Base-by-base conservation (phyloP, 2,329 filamentous ascomycete species). In the Kalmusia sp. region DNA sequence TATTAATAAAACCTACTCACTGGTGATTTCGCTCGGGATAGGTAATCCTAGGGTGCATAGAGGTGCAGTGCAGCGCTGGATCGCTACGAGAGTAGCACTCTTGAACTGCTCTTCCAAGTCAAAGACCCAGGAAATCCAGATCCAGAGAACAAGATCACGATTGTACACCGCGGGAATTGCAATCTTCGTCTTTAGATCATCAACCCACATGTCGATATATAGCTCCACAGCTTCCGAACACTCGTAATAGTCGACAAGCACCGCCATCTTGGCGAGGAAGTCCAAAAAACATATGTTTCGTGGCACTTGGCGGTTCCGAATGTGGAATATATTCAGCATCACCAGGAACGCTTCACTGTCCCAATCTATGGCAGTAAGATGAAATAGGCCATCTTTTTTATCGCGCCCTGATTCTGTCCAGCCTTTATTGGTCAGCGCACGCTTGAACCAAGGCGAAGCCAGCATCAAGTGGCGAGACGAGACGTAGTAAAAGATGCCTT, bases 251-350 rank as follows among this genome's bases (percentile, higher is more conserved):
- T 80, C 76, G 4, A 78, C 72, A 14, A 82, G 65, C 2, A 76
- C 67, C 4, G 77, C 77, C 4, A 82, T 65, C 49, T 78, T 76
- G 4, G 74, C 73, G 5, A 84, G 68, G 7, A 70, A 65, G n/a
- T 79, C 74, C 3, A 82, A 58, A 17, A 62, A 62, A n/a, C n/a
- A n/a, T 0, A 82, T 56, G 0, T 51, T 45, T 22, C 63, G 61
- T 0, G 79, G 78, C 4, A 82, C 71, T 35, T 75, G 70, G n/a
- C 68, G 56, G 12, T 69, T 72, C 3, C 73, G 72, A 43, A 75
- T 69, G 62, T 83, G 80, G 8, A 83, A 64, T n/a, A 79, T 76
- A 52, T 79, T 74, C 41, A 82, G 63, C 1, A 82, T 49, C 15
- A 76, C 73, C 7, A 73, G 63, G 4, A 81, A 68, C 0, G 78